Base-by-base conservation (phyloP, 768 basidiomycete species). In the Boletus insuetus region DNA sequence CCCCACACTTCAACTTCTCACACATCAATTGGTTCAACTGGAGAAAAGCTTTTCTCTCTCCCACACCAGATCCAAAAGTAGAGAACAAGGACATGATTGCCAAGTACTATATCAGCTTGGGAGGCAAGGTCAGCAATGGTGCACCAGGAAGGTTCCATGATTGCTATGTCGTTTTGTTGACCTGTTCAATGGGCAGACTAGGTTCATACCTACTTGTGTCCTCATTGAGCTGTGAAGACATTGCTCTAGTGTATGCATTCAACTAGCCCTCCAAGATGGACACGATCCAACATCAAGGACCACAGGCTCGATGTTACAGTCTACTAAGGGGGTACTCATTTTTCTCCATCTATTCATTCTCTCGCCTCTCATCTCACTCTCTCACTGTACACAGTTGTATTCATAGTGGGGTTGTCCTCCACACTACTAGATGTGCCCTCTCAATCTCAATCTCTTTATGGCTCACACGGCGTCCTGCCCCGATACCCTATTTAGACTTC, bases 131-230 rank as follows among this genome's bases (percentile, higher is more conserved):
- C 43, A 37, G 26, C 35, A 44, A 22, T 20, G 42, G n/a, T 1
- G 32, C 29, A 3, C 13, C 43, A n/a, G 20, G 42, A 5, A 31
- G 22, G 10, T 20, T 13, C 14, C 20, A 22, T 8, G 19, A 31
- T 17, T 34, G 32, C 60, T 50, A 71, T 58, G 67, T 71, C 22
- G 62, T 78, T 3, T 60, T 75, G 9, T 49, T 68, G 40, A 69
- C 67, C 9, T 66, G 71, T 1, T 61, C 69, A 10, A 76, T 75
- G 20, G 70, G 77, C 55, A 60, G 69, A 19, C 52, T 71, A 20
- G 72, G 69, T 46, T 63, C 73, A 42, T 51, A 77, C 47, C 57
- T 70, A 11, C 73, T 79, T 10, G 75, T 75, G 0, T 64, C 72
- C 3, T 44, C 69, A 20, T 62, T 80, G 17, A 59, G 70, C 11